These are phyloP conservation scores for Vitis rupestris DNA, from an alignment of 164 flowering plant genomes.

Conservation along the genomic window DNA sequence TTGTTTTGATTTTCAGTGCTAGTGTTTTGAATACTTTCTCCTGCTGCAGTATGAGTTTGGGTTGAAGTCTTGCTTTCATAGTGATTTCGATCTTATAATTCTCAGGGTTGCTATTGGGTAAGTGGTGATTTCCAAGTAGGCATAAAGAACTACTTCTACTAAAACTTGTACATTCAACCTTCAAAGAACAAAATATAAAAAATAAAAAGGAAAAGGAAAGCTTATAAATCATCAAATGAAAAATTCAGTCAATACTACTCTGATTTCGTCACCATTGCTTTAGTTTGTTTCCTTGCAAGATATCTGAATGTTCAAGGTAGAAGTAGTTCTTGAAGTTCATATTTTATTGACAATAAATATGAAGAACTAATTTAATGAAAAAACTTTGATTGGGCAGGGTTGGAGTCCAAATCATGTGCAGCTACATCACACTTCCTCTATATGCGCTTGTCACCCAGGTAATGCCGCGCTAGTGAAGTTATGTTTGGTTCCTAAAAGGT, in stretches of 20 bases:
- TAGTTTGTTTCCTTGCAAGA: no score
- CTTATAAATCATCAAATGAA: no score
- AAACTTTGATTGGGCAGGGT: constrained; percentile 42
- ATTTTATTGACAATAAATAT: no score
- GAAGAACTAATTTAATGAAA: not conserved
- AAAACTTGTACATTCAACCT: no score
- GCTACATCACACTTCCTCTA: constrained; percentile 91
- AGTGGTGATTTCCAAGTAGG: constrained; percentile 16
- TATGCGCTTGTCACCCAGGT: constrained; percentile 99
- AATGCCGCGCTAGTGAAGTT: not conserved
- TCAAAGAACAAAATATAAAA: no score
- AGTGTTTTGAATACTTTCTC: not conserved
- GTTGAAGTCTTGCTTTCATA: constrained; percentile 42
- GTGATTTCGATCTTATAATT: constrained; percentile 32
- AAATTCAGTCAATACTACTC: no score
- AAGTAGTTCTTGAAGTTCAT: no score
- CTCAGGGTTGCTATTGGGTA: constrained; percentile 73
- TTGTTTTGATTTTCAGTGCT: not conserved
- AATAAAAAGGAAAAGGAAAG: no score
- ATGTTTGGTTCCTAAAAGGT: not conserved
- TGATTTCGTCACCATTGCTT: no score
- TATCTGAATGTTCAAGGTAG: no score
- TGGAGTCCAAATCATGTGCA: constrained; percentile 72
- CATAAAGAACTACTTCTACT: not conserved
- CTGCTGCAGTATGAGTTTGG: constrained; percentile 51